phyloP scores from a whole-genome alignment of 768 basidiomycete genomes.

The Amanita jacksonii region DNA sequence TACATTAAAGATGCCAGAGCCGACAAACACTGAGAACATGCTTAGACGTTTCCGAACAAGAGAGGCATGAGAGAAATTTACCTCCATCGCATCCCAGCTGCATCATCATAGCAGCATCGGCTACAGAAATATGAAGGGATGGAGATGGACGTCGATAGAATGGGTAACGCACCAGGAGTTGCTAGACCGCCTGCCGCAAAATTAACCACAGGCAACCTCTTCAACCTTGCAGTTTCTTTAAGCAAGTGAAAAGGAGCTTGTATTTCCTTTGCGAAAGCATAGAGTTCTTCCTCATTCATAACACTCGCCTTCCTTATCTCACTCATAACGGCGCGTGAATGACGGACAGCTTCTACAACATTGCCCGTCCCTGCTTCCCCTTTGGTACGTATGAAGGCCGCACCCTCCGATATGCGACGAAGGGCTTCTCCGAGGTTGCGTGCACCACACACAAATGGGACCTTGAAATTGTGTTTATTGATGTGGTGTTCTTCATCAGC shows the following conservation, averaged over 20 bases:
- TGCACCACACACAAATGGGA: constrained; percentile 94
- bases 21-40: constrained; percentile 73
- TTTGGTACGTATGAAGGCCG: constrained; percentile 98
- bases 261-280: constrained; percentile 85
- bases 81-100: constrained; percentile 95
- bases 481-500: constrained; percentile 96
- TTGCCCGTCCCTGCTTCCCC: constrained; percentile 88
- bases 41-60: background rate
- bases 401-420: constrained; percentile 93
- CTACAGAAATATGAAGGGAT: constrained; percentile 24
- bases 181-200: constrained; percentile 95
- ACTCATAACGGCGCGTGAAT: constrained; percentile 73
- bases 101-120: constrained; percentile 99
- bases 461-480: constrained; percentile 92
- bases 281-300: constrained; percentile 94
- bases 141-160: background rate
- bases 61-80: constrained; percentile 25
- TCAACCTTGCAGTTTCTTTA: constrained; percentile 91
- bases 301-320: constrained; percentile 80
- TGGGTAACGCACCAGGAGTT: constrained; percentile 58
- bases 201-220: constrained; percentile 90
- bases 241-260: constrained; percentile 91
- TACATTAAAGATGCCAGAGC: constrained; percentile 94
- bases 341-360: constrained; percentile 90
- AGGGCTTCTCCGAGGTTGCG: constrained; percentile 94